These are phyloP conservation scores for Rhodotorula babjevae DNA, from an alignment of 768 basidiomycete species.

Conservation along the genomic window DNA sequence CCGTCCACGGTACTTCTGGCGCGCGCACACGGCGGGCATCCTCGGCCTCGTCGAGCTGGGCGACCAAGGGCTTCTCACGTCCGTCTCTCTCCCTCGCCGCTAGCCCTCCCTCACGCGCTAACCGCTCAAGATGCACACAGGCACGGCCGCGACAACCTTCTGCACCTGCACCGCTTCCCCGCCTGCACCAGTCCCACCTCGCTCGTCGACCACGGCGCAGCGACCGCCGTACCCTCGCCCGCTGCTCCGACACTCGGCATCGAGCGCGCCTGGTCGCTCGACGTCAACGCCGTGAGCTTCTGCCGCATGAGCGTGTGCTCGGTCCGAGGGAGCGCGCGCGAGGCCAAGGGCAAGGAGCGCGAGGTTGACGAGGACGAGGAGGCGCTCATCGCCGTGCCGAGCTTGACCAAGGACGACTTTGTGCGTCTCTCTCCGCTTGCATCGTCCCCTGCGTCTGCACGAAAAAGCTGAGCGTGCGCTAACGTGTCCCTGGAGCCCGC, in stretches of 20 bases:
- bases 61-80: slow-evolving; percentile 65
- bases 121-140: slow-evolving; percentile 52
- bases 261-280: slow-evolving; percentile 62
- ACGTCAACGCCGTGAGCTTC: slow-evolving; percentile 89
- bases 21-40: slow-evolving; percentile 69
- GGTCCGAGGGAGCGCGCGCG: not conserved
- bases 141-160: slow-evolving; percentile 78
- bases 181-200: not conserved
- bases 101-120: not conserved
- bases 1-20: slow-evolving; percentile 70
- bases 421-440: slow-evolving; percentile 49
- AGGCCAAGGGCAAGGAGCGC: slow-evolving; percentile 6
- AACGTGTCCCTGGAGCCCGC: not conserved
- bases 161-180: slow-evolving; percentile 66
- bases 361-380: slow-evolving; percentile 16
- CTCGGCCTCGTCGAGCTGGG: slow-evolving; percentile 75
- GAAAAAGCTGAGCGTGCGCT: not conserved
- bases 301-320: slow-evolving; percentile 75
- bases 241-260: slow-evolving; percentile 54
- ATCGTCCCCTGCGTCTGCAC: too few relatives aligned
- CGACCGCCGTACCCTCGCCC: slow-evolving; percentile 48
- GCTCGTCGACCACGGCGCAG: slow-evolving; percentile 26
- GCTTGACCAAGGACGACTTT: slow-evolving; percentile 78
- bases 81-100: slow-evolving; percentile 45
- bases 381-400: slow-evolving; percentile 74